A percentile compares a stretch with the other conserved stretches of the same genome.
Evolutionary conservation across 2,329 filamentous ascomycete genomes (phyloP).

Genomic region (Davidsoniella eucalypti): DNA sequence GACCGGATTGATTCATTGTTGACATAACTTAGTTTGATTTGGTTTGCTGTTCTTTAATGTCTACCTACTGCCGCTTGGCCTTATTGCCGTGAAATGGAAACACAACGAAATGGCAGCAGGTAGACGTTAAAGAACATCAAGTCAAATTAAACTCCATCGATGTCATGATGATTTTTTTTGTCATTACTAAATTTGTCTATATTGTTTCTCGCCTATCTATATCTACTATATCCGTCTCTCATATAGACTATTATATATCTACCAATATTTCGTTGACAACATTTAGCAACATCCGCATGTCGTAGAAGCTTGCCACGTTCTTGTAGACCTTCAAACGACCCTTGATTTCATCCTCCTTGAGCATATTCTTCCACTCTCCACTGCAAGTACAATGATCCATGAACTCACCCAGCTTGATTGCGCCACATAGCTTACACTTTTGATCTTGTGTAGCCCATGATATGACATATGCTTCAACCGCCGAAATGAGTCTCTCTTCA

Average conservation of each 20-base stretch:
- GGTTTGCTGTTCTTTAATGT: background rate
- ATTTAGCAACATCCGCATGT: conserved; percentile 61
- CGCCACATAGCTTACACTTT: conserved; percentile 56
- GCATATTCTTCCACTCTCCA: conserved; percentile 62
- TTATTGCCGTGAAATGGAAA: too few relatives aligned
- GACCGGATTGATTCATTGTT: conserved; percentile 14
- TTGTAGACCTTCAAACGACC: conserved; percentile 52
- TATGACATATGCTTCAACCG: conserved; percentile 57
- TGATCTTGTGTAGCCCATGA: conserved; percentile 84
- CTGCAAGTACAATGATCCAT: conserved; percentile 94
- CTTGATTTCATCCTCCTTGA: conserved; percentile 49
- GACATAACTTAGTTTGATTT: background rate
- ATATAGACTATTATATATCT: conserved; percentile 22
- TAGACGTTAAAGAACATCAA: too few relatives aligned
- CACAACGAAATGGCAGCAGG: too few relatives aligned
- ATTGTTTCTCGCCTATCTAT: too few relatives aligned
- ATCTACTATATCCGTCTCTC: too few relatives aligned
- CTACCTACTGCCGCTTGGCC: too few relatives aligned
- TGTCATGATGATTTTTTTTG: too few relatives aligned
- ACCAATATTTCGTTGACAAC: conserved; percentile 50
- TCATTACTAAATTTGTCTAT: too few relatives aligned
- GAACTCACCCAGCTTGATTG: conserved; percentile 75
- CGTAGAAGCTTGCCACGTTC: conserved; percentile 63
- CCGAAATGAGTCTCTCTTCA: conserved; percentile 65
- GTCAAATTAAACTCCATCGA: too few relatives aligned